Evolutionary conservation across 2,329 filamentous ascomycete genomes (phyloP).

Genomic region (Penicillium freii): DNA sequence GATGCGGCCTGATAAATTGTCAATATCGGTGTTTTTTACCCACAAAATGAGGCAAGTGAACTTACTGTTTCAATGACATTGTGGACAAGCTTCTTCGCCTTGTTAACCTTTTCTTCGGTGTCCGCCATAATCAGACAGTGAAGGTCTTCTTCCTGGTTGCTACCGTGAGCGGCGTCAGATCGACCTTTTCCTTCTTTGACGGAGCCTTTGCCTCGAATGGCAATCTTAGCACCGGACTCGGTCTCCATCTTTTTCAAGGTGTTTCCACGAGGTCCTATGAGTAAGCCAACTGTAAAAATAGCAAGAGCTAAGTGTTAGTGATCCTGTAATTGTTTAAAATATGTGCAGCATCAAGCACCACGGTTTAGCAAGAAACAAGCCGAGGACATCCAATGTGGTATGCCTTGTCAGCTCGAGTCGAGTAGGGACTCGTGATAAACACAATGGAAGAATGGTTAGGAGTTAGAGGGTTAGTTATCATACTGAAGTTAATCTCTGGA

Average conservation of each 20-base stretch:
- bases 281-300: constrained; percentile 92
- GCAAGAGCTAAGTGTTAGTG: constrained; percentile 88
- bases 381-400: constrained; percentile 35
- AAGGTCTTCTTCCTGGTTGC: constrained; percentile 99
- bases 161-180: constrained; percentile 97
- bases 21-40: constrained; percentile 21
- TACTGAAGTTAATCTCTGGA: constrained; percentile 99
- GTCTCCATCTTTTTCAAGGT: constrained; percentile 99
- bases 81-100: constrained; percentile 96
- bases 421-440: constrained; percentile 44
- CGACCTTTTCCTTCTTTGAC: constrained; percentile 99
- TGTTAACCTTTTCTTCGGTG: constrained; percentile 98
- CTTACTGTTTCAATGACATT: constrained; percentile 97
- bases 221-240: constrained; percentile 96
- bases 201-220: constrained; percentile 98
- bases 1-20: constrained; percentile 73
- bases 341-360: constrained; percentile 36
- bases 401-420: constrained; percentile 42
- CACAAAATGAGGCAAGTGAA: constrained; percentile 24
- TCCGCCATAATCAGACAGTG: constrained; percentile 99
- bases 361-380: constrained; percentile 46
- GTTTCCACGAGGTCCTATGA: constrained; percentile 99
- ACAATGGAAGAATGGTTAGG: constrained; percentile 58
- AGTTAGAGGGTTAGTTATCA: constrained; percentile 99
- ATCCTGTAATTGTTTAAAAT: constrained; percentile 42